phyloP scores from a whole-genome alignment of 345 rosid species.

The Geranium brycei region DNA sequence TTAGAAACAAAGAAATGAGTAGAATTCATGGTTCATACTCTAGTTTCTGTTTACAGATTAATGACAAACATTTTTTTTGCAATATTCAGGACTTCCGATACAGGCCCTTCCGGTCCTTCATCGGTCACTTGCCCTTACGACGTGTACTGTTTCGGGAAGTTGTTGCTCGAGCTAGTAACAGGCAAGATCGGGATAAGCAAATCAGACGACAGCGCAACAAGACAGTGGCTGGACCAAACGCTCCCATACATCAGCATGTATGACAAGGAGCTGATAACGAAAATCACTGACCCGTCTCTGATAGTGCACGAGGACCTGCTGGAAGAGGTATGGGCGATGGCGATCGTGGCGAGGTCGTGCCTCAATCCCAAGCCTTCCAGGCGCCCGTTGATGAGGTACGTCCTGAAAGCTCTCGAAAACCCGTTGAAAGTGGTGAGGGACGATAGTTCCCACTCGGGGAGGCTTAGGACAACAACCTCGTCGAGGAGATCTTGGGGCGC shows the following conservation, averaged over 20 bases:
- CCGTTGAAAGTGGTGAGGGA: slow-evolving; percentile 79
- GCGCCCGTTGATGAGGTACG: slow-evolving; percentile 71
- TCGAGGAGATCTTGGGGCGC: slow-evolving; percentile 68
- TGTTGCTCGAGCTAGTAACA: slow-evolving; percentile 73
- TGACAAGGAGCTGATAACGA: slow-evolving; percentile 58
- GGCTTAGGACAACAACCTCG: slow-evolving; percentile 26
- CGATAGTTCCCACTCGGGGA: slow-evolving; percentile 42
- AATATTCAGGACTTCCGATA: slow-evolving; percentile 42
- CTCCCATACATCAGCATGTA: slow-evolving; percentile 45
- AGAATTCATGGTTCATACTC: too few relatives aligned
- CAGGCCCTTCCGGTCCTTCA: slow-evolving; percentile 37
- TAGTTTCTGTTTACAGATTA: background rate
- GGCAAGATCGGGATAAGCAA: slow-evolving; percentile 78
- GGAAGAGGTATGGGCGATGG: slow-evolving; percentile 99
- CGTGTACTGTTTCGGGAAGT: slow-evolving; percentile 78
- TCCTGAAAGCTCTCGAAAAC: slow-evolving; percentile 83
- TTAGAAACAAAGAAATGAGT: too few relatives aligned
- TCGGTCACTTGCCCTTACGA: slow-evolving; percentile 55
- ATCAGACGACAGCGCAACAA: slow-evolving; percentile 40
- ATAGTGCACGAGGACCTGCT: slow-evolving; percentile 76
- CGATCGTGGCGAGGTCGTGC: slow-evolving; percentile 84
- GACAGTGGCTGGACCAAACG: slow-evolving; percentile 42
- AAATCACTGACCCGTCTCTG: slow-evolving; percentile 72
- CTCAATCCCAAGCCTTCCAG: slow-evolving; percentile 71
- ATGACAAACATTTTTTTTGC: slow-evolving; percentile 8